Evolutionary conservation across 148 eudicot species (phyloP).

Genomic region (Drosera capensis): DNA sequence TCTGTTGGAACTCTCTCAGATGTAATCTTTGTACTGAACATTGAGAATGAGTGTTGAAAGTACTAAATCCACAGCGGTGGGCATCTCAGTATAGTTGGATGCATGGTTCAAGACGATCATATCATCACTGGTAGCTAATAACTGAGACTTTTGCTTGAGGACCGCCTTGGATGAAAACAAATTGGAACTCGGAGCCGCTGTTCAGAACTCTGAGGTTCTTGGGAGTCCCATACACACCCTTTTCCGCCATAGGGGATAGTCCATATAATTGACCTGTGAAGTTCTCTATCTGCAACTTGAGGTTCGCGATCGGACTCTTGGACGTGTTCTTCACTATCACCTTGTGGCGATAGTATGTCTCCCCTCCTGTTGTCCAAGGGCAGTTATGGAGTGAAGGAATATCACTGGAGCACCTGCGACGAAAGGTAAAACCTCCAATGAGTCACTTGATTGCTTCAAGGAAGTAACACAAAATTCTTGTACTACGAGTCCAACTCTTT

Average conservation of each 20-base stretch:
- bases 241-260: constrained; percentile 26
- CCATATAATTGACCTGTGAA: constrained; percentile 58
- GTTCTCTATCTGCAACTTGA: constrained; percentile 50
- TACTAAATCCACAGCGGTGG: no score
- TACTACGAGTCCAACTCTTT: no score
- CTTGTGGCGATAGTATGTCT: constrained; percentile 41
- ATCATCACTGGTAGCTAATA: constrained; percentile 37
- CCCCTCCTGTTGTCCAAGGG: constrained; percentile 38
- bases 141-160: constrained; percentile 61
- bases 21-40: no score
- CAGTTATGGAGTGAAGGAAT: constrained; percentile 53
- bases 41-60: no score
- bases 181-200: constrained; percentile 39
- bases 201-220: constrained; percentile 26
- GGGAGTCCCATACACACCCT: constrained; percentile 36
- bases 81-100: no score
- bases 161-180: constrained; percentile 79
- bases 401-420: constrained; percentile 19
- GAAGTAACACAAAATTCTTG: neutral
- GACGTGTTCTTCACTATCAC: constrained; percentile 58
- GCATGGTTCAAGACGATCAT: no score
- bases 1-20: no score
- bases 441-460: no score
- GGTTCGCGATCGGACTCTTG: constrained; percentile 30
- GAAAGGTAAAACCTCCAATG: neutral